These are phyloP conservation scores for Colletotrichum sp. DNA, from an alignment of 2,329 filamentous ascomycete genomes.

Conservation along the genomic window DNA sequence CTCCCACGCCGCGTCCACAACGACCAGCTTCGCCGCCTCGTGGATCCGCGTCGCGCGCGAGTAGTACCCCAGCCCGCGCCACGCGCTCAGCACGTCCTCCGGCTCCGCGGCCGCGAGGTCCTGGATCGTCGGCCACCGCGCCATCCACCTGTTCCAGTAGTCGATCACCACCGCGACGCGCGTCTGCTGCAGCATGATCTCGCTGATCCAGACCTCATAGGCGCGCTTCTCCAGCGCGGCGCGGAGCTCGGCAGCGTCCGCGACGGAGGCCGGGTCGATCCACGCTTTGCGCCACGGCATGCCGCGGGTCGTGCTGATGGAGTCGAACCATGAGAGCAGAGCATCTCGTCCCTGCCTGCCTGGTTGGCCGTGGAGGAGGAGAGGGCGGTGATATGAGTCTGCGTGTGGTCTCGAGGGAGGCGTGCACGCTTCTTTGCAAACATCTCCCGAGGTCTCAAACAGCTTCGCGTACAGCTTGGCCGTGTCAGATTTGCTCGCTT, in stretches of 20 bases:
- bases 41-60: constrained; percentile 67
- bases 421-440: background rate
- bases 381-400: constrained; percentile 51
- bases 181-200: constrained; percentile 73
- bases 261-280: constrained; percentile 46
- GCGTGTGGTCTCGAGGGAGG: background rate
- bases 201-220: constrained; percentile 71
- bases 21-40: constrained; percentile 58
- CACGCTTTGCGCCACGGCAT: constrained; percentile 68
- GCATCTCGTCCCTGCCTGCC: constrained; percentile 33
- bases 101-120: constrained; percentile 57
- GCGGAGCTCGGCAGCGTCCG: constrained; percentile 38
- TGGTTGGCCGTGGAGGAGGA: constrained; percentile 46
- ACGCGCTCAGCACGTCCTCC: constrained; percentile 63
- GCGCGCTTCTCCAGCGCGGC: constrained; percentile 56
- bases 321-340: constrained; percentile 59
- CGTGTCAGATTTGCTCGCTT: background rate
- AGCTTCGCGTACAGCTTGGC: background rate
- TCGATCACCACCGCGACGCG: constrained; percentile 66
- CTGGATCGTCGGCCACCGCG: constrained; percentile 62
- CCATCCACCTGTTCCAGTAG: constrained; percentile 69
- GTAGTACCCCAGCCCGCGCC: constrained; percentile 69
- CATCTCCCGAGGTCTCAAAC: background rate
- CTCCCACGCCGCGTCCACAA: constrained; percentile 40
- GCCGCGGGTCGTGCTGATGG: constrained; percentile 47